A percentile compares a stretch with the other conserved stretches of the same genome.
phyloP scores from a whole-genome alignment of 1,139 yeast species.

The Entelexis sorbosivorans region DNA sequence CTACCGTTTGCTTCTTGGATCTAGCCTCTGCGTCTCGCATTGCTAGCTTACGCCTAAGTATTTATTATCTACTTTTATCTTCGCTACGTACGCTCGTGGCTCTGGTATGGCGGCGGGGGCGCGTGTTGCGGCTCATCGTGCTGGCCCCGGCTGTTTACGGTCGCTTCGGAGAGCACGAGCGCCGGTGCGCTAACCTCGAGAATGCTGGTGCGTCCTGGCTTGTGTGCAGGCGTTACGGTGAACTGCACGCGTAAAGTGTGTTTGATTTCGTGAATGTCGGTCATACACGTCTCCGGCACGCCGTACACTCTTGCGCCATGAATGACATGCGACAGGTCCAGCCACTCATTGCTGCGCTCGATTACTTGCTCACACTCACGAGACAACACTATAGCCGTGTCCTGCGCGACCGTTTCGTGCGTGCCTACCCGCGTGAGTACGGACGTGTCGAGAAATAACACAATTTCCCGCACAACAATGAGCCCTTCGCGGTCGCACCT shows the following conservation, averaged over 20 bases:
- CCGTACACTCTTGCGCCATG: conserved; percentile 9
- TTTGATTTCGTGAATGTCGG: conserved; percentile 6
- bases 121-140: not conserved
- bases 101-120: conserved; percentile 6
- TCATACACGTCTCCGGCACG: conserved; percentile 12
- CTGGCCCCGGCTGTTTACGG: not conserved
- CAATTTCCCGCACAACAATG: conserved; percentile 7
- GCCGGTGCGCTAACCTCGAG: conserved; percentile 7
- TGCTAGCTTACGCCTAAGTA: not conserved
- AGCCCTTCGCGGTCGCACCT: not conserved
- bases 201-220: not conserved
- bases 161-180: conserved; percentile 7
- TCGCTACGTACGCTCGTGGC: not conserved
- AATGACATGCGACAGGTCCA: conserved; percentile 5
- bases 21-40: not conserved
- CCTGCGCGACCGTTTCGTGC: not conserved
- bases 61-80: not conserved
- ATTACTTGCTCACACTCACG: not conserved
- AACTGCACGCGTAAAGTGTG: conserved; percentile 10
- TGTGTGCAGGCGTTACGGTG: not conserved
- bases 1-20: conserved; percentile 6
- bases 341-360: conserved; percentile 3
- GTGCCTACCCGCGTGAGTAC: conserved; percentile 3
- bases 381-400: conserved; percentile 5
- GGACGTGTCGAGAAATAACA: conserved; percentile 10